Conservation (phyloP, 306 rosid species). For the Vicia faba region DNA sequence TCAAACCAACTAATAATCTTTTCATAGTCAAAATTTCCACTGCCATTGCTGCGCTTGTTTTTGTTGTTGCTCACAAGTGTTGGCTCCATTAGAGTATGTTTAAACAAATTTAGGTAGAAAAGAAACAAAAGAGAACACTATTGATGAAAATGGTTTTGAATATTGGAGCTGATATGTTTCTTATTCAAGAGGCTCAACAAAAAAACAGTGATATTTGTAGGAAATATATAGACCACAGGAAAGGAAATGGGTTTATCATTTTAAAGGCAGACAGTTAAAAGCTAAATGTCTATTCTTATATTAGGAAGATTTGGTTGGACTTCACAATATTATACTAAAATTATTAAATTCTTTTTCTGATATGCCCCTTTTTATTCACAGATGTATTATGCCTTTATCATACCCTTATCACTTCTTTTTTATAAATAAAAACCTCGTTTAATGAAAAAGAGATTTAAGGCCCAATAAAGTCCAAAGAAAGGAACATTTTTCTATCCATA, state of each 20-base stretch:
- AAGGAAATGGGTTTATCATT: background rate
- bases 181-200: background rate
- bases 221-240: background rate
- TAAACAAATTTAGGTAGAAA: constrained; percentile 3
- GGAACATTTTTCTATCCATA: too few species aligned
- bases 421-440: too few species aligned
- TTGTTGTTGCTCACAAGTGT: constrained; percentile 45
- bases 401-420: too few species aligned
- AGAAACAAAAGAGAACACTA: background rate
- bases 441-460: too few species aligned
- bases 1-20: constrained; percentile 69
- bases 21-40: constrained; percentile 35
- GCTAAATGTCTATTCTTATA: too few species aligned
- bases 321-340: too few species aligned
- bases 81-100: constrained; percentile 50
- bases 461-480: too few species aligned
- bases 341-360: too few species aligned
- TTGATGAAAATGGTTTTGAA: background rate
- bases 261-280: background rate
- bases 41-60: constrained; percentile 43
- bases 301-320: too few species aligned
- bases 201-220: background rate
- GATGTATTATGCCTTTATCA: too few species aligned
- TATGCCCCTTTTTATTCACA: too few species aligned
- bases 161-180: background rate